Evolutionary conservation across 169 alveolate genomes (phyloP).

Genomic region (Plasmodium vinckei): DNA sequence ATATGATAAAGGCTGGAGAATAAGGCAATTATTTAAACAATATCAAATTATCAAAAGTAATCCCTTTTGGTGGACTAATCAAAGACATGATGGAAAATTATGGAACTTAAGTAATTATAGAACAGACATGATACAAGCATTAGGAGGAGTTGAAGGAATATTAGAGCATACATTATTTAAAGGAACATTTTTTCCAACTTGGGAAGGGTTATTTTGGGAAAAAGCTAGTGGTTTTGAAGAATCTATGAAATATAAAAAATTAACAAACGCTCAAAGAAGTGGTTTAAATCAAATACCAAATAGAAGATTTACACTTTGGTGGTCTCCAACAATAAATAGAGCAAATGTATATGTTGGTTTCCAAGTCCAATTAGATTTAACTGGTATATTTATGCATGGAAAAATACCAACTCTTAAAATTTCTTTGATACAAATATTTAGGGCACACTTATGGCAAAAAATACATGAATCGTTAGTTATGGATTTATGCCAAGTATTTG

Average conservation of each 20-base stretch:
- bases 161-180: constrained; percentile 99
- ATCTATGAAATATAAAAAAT: constrained; percentile 98
- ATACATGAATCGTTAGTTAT: constrained; percentile 99
- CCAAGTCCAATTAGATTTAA: constrained; percentile 99
- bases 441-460: constrained; percentile 99
- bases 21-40: constrained; percentile 98
- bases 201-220: constrained; percentile 99
- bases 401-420: constrained; percentile 99
- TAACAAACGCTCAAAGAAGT: constrained; percentile 99
- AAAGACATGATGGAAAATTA: constrained; percentile 99
- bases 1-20: constrained; percentile 99
- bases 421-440: constrained; percentile 98
- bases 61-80: constrained; percentile 99
- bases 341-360: constrained; percentile 99
- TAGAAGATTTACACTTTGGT: constrained; percentile 99
- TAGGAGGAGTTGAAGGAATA: constrained; percentile 99
- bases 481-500: constrained; percentile 99
- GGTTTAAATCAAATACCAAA: constrained; percentile 99
- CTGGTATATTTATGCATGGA: constrained; percentile 99
- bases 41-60: constrained; percentile 96
- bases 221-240: constrained; percentile 99
- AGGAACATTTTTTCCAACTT: constrained; percentile 99
- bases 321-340: constrained; percentile 99
- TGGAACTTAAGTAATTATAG: constrained; percentile 99
- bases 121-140: constrained; percentile 99